phyloP scores from a whole-genome alignment of 371 early-diverging fungal genomes.

The Apophysomyces trapeziformis region DNA sequence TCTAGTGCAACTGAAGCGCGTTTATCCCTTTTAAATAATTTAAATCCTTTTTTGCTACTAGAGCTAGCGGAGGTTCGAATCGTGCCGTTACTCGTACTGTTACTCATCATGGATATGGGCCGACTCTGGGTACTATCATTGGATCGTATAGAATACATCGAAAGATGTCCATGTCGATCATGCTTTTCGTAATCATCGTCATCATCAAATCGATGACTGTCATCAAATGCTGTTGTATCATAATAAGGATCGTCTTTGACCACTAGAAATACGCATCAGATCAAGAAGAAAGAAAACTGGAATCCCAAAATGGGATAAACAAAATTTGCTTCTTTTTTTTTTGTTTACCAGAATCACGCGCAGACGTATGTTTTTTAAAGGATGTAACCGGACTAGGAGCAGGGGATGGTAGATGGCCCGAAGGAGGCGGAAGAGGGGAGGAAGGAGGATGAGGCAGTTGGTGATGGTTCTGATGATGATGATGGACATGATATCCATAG shows the following conservation, averaged over 20 bases:
- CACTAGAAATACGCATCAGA: not conserved
- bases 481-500: slow-evolving; percentile 22
- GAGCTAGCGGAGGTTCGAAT: slow-evolving; percentile 18
- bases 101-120: slow-evolving; percentile 45
- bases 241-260: not conserved
- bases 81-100: slow-evolving; percentile 28
- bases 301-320: too few species aligned
- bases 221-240: not conserved
- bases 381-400: slow-evolving; percentile 9
- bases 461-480: not conserved
- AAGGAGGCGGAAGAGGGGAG: slow-evolving; percentile 4
- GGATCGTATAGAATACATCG: slow-evolving; percentile 26
- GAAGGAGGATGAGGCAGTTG: not conserved
- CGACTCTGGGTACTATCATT: slow-evolving; percentile 17
- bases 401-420: slow-evolving; percentile 12
- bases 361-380: not conserved
- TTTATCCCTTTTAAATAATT: slow-evolving; percentile 48
- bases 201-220: slow-evolving; percentile 21
- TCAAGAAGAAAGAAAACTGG: not conserved
- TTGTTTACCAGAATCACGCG: not conserved
- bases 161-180: slow-evolving; percentile 14
- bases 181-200: slow-evolving; percentile 31
- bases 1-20: slow-evolving; percentile 21
- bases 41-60: slow-evolving; percentile 44
- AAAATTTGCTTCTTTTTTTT: not conserved